A percentile compares a stretch with the other conserved stretches of the same genome.
phyloP scores from a whole-genome alignment of 441 rosid species.

The Omphalea diandra region DNA sequence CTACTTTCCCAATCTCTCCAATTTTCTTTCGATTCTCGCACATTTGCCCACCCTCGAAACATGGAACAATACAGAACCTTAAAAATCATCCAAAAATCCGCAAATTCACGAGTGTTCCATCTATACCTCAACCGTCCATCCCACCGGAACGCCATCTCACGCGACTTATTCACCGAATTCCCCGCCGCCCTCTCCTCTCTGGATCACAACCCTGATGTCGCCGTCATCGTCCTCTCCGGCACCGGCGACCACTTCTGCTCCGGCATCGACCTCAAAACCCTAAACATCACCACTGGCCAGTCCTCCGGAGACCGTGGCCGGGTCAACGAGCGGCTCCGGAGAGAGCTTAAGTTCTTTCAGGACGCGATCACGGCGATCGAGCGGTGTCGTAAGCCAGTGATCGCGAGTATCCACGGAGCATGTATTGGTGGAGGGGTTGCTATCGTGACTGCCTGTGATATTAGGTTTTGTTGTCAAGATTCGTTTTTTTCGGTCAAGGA shows the following conservation, averaged over 20 bases:
- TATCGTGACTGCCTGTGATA: conserved; percentile 68
- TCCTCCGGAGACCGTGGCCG: conserved; percentile 47
- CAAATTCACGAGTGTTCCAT: conserved; percentile 48
- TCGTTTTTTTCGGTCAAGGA: conserved; percentile 78
- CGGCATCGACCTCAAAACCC: conserved; percentile 63
- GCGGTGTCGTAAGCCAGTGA: conserved; percentile 71
- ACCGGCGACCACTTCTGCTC: conserved; percentile 78
- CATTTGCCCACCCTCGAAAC: no score
- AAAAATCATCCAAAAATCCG: conserved; percentile 35
- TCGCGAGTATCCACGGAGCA: conserved; percentile 65
- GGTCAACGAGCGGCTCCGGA: conserved; percentile 42
- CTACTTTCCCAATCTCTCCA: no score
- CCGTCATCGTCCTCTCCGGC: conserved; percentile 56
- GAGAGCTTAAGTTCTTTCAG: conserved; percentile 57
- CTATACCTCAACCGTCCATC: conserved; percentile 63
- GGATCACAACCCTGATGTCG: conserved; percentile 61
- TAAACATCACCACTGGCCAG: conserved; percentile 22
- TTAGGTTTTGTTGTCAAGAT: conserved; percentile 60
- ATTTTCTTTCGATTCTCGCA: no score
- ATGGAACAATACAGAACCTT: conserved; percentile 51
- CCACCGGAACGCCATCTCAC: conserved; percentile 58
- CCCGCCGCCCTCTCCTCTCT: conserved; percentile 52
- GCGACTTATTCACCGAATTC: conserved; percentile 63
- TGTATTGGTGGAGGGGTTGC: conserved; percentile 75
- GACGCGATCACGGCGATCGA: conserved; percentile 72